Percentiles rank a stretch among this genome's conserved stretches.
phyloP scores from a whole-genome alignment of 1,139 yeast genomes.

The Casaregolazyma suthepensis region DNA sequence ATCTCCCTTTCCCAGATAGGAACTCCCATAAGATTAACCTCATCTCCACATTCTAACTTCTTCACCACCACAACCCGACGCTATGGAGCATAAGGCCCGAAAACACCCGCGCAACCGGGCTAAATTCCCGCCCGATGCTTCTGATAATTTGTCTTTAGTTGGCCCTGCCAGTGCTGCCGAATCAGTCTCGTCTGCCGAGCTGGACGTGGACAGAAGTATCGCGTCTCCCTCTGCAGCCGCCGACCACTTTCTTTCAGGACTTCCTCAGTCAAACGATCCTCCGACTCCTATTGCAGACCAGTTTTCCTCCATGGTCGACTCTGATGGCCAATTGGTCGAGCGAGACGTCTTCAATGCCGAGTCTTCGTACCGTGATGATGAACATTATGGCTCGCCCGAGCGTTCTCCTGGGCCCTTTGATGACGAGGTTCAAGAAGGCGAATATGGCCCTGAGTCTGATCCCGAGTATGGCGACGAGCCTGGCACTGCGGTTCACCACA shows the following conservation, averaged over 20 bases:
- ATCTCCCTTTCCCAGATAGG: background rate
- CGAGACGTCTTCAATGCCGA: background rate
- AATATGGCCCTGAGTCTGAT: background rate
- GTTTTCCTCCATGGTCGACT: slow-evolving; percentile 1
- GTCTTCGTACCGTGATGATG: background rate
- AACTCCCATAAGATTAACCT: background rate
- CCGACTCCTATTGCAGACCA: slow-evolving; percentile 12
- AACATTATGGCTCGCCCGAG: background rate
- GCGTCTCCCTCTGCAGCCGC: background rate
- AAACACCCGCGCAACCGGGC: background rate
- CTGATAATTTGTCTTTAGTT: background rate
- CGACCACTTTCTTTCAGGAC: background rate
- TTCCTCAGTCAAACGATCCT: background rate
- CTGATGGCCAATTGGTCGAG: background rate
- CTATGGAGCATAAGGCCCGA: background rate
- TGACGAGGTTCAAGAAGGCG: background rate
- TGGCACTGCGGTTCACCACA: background rate
- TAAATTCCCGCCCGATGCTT: background rate
- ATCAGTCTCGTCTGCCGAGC: background rate
- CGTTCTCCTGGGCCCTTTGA: background rate
- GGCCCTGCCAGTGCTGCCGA: background rate
- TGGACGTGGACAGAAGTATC: background rate
- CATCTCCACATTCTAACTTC: background rate
- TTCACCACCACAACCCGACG: background rate
- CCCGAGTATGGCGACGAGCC: background rate